Evolutionary conservation across 495 filamentous ascomycete genomes (phyloP).

Genomic region (Penicillium atrosanguineum): DNA sequence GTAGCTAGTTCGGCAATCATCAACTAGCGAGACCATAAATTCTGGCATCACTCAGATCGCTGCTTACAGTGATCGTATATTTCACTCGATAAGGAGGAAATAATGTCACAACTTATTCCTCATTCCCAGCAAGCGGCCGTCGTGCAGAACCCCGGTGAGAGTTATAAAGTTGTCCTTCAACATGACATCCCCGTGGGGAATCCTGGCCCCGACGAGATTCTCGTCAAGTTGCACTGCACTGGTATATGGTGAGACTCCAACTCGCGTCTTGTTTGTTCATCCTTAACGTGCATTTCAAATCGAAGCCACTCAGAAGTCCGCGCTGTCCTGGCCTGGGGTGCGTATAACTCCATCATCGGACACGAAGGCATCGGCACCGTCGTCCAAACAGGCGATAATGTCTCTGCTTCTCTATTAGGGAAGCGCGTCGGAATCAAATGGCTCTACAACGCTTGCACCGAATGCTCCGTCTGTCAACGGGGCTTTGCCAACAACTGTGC

Average conservation of each 20-base stretch:
- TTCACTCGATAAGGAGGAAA: too few relatives aligned
- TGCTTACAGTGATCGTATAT: too few relatives aligned
- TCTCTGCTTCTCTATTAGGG: constrained; percentile 20
- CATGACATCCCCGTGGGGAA: constrained; percentile 11
- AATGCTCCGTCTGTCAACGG: constrained; percentile 35
- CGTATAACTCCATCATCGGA: constrained; percentile 31
- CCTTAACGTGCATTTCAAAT: not conserved
- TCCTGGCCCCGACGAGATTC: constrained; percentile 18
- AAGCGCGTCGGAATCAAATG: constrained; percentile 40
- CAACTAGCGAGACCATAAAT: not conserved
- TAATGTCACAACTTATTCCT: constrained; percentile 7
- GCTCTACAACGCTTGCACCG: constrained; percentile 33
- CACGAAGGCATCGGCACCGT: constrained; percentile 39
- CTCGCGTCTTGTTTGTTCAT: not conserved
- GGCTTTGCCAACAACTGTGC: constrained; percentile 29
- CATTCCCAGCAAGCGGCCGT: constrained; percentile 17
- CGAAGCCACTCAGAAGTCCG: constrained; percentile 28
- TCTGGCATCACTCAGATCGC: too few relatives aligned
- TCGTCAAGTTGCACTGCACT: constrained; percentile 22
- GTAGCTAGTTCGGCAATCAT: too few relatives aligned
- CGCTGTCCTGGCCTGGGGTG: constrained; percentile 19
- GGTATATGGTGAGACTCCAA: constrained; percentile 19
- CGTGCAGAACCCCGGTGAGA: constrained; percentile 17
- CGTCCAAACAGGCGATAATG: constrained; percentile 20
- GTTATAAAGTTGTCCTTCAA: constrained; percentile 9